Evolutionary conservation across 1,139 yeast genomes (phyloP).

Genomic region (Suhomyces terraborum): DNA sequence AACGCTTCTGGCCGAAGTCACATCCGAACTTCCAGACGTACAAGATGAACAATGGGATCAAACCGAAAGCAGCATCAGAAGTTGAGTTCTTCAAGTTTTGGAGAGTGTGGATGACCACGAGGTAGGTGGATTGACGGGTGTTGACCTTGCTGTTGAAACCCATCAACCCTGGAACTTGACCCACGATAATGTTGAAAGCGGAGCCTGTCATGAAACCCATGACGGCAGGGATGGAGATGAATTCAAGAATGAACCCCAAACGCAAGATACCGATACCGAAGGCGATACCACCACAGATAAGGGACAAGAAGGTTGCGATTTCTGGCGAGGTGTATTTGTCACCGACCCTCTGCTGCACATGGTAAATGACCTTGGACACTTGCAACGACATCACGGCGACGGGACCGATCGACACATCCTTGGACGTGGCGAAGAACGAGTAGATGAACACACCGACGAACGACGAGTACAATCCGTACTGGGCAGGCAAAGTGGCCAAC

Average conservation of each 20-base stretch:
- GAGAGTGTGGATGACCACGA: conserved; percentile 69
- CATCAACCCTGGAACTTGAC: conserved; percentile 87
- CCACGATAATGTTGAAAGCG: conserved; percentile 76
- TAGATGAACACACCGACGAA: conserved; percentile 90
- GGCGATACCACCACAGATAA: conserved; percentile 84
- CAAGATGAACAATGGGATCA: conserved; percentile 67
- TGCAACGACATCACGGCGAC: conserved; percentile 95
- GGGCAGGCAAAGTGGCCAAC: conserved; percentile 77
- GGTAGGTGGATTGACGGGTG: conserved; percentile 71
- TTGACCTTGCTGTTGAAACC: conserved; percentile 69
- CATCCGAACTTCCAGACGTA: conserved; percentile 66
- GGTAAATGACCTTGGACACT: conserved; percentile 73
- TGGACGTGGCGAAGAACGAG: conserved; percentile 90
- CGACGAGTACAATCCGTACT: conserved; percentile 88
- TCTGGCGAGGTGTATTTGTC: conserved; percentile 56
- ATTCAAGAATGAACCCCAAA: conserved; percentile 84
- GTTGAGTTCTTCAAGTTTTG: conserved; percentile 69
- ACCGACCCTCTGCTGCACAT: conserved; percentile 49
- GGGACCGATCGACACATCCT: conserved; percentile 95
- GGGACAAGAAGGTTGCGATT: conserved; percentile 78
- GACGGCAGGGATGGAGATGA: conserved; percentile 89
- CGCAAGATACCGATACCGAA: conserved; percentile 80
- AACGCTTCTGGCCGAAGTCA: conserved; percentile 62
- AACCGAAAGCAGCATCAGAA: conserved; percentile 87
- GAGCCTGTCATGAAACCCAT: conserved; percentile 96